Percentiles rank a stretch among this genome's conserved stretches.
Evolutionary conservation across 2,329 filamentous ascomycete species (phyloP).

Genomic region (Arthrobotrys sphaeroides): DNA sequence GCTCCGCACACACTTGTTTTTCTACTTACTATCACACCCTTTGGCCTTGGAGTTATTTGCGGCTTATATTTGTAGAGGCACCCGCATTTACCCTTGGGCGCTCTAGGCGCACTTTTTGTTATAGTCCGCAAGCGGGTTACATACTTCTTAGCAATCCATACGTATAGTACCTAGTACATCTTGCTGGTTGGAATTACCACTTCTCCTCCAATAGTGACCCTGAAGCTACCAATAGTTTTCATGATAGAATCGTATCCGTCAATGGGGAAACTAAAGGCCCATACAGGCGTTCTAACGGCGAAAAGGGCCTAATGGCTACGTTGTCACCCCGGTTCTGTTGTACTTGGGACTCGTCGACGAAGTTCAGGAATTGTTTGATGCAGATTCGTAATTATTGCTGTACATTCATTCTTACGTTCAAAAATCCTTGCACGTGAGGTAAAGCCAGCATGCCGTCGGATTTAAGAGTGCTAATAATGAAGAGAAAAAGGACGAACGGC

Average conservation of each 20-base stretch:
- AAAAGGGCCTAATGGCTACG: too few species aligned
- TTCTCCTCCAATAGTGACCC: too few species aligned
- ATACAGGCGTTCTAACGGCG: too few species aligned
- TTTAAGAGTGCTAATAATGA: background rate
- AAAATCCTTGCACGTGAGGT: background rate
- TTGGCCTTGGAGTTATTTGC: background rate
- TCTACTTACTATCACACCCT: too few species aligned
- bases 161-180: background rate
- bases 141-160: background rate
- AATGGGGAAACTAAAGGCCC: too few species aligned
- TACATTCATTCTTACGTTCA: conserved; percentile 3
- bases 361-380: background rate
- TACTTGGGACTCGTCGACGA: background rate
- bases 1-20: too few species aligned
- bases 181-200: too few species aligned
- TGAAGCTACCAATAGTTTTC: too few species aligned
- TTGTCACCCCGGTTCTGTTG: background rate
- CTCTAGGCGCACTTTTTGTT: background rate
- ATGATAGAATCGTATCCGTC: too few species aligned
- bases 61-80: background rate
- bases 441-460: background rate
- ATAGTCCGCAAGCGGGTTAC: too few species aligned
- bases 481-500: background rate
- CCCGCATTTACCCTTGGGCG: background rate
- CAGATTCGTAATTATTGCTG: background rate